Evolutionary conservation across 495 filamentous ascomycete genomes (phyloP), one percentile per base, ranked within the genome.

Genomic region (Aspergillus kassunensis): DNA sequence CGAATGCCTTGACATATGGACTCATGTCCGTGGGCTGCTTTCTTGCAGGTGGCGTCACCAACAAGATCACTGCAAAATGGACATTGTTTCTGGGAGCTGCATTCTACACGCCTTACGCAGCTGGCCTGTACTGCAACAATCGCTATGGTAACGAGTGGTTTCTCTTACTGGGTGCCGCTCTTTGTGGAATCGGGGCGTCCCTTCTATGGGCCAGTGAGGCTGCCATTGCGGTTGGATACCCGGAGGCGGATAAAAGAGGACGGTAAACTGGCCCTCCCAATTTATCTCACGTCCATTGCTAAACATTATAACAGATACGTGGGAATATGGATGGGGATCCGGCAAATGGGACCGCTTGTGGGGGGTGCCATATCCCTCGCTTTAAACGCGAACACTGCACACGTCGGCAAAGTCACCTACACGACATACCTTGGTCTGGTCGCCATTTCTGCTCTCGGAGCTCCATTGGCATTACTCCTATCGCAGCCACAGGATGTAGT

Each of bases 191-290:
- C 29, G 72, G 73, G 5, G 80, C 79, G 0, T 77, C 76, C 7
- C 65, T 79, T 7, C 63, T 82, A n/a, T 82, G 80, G 80, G 79
- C 75, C 0, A 73, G 74, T 39, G 80, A 84, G 50, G 78, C 78
- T 36, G 79, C 80, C 27, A 74, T 84, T 55, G 79, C 78, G 0
- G 65, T 82, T 8, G 79, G 79, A 2, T 82, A 83, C 44, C 77
- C 77, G 0, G 74, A 81, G 31, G 60, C 74, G 25, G 70, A 73
- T 21, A 73, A 81, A 47, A 61, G 79, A 10, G 79, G 79, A 11
- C 68, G 71, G 33, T 77, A 74, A 55, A 74, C 66, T 73, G 49
- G 51, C 56, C 4, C 7, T 9, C 10, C 12, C 24, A 27, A 9
- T n/a, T n/a, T n/a, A n/a, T n/a, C n/a, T n/a, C n/a, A n/a, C n/a